Base-by-base conservation (phyloP, 2,329 filamentous ascomycete species). In the Ophiostoma sp. region DNA sequence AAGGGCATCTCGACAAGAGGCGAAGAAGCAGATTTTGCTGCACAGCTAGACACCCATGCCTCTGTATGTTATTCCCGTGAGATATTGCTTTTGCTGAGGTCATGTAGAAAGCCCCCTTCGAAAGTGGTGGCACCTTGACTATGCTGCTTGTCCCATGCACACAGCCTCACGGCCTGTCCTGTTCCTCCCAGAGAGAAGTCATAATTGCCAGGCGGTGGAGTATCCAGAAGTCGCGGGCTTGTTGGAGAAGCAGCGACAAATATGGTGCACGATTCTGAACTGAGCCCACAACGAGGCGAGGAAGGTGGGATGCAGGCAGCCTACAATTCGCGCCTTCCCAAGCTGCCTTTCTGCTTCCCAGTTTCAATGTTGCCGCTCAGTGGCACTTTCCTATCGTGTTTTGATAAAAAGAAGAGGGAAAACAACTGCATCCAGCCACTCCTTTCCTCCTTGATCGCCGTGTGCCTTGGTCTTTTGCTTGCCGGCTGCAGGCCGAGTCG, bases 361-460 rank as follows among this genome's bases (percentile, higher is more conserved):
- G n/a, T 22, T 55, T 25, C 5, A 12, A 12, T 8, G 45, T 39
- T 61, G 31, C 17, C 31, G 57, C 57, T 31, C 57, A 39, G 57
- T 22, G 19, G 28, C 57, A 22, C 57, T 61, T 61, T 36, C 57
- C 55, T 19, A 36, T 39, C 28, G 12, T 17, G 55, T 33, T 19
- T 31, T 42, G 39, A 22, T 31, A 39, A 61, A 61, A 31, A 68
- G 28, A 25, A 50, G 28, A 33, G 12, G 11, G 25, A 42, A 48
- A 48, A 15, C 28, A 31, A 17, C 45, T 9, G 11, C 70, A 50
- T 55, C 59, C 70, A 72, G 59, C 42, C 59, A 63, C 70, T 66
- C 42, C 59, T 66, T 55, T 28, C 45, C 48, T n/a, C 31, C 25
- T 12, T 42, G 36, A 17, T 70, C 48, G 50, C 45, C 28, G 28